Base-by-base conservation (phyloP, 371 early-diverging fungal genomes). In the Mucor circinelloides region DNA sequence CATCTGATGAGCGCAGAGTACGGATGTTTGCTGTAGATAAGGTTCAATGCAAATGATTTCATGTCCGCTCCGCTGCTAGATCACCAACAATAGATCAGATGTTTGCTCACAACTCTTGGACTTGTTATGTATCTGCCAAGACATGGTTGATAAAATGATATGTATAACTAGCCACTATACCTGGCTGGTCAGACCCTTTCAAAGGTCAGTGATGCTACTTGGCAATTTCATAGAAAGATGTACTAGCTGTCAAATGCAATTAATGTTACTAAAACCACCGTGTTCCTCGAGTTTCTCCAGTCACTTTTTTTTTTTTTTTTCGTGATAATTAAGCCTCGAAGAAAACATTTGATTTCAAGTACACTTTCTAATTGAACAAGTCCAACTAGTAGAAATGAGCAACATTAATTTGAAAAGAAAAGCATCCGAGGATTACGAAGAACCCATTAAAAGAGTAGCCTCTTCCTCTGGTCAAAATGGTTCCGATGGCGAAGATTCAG, bases 401-500 rank as follows among this genome's bases (percentile, higher is more conserved):
- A 40, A 17, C 40, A 21, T 42, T 13, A 72, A 62, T 38, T 64
- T 72, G 58, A 84, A 84, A 61, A 73, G 84, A 74, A 82, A 81
- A 57, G 79, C 81, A 15, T 58, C 66, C 25, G 64, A 60, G 48
- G 63, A 68, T 6, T 61, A 61, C 1, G 58, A 69, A 6, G 55
- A 70, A 27, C 62, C 70, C 3, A 12, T 70, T 7, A 70, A 70
- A 25, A 70, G 50, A 62, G 57, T 57, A 2, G 62, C 58, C 21
- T 36, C 70, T 38, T 54, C 58, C 10, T 23, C n/a, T 46, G 25
- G 60, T 9, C 23, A 38, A 40, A 69, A 74, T 3, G 72, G 61
- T 8, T 74, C 73, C 3, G 84, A 83, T 30, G 81, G 73, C 28
- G 82, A 80, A 31, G 81, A 75, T 36, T 83, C 83, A n/a, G 84